Base-by-base conservation (phyloP, 139 green algal genomes). In the Zygnema cylindricum region DNA sequence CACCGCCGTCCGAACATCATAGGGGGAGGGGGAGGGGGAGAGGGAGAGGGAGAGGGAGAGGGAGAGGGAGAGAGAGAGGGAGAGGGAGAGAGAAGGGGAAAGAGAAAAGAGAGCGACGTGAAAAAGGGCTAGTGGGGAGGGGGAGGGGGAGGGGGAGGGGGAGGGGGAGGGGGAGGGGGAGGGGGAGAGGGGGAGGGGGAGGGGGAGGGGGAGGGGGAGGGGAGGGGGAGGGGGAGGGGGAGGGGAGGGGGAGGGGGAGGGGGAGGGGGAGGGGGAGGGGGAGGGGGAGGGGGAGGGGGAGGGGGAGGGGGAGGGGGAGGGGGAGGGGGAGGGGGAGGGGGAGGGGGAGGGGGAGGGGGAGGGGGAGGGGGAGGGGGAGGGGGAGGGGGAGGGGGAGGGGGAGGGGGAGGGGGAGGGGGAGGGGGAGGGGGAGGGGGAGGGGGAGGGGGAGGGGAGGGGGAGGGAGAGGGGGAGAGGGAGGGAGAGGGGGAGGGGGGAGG, bases 21-120 rank as follows among this genome's bases (percentile, higher is more conserved):
- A 0, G 76, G 63, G 76, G 76, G 32, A 77, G 78, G 39, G 16
- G 30, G 78, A 86, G 78, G 2, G 42, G 36, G 78, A 77, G 39
- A 63, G 42, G 22, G 76, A 30, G 1, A 40, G 25, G 1, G 30
- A 78, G 76, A 22, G 76, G 76, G 32, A 25, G 22, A 3, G 25
- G 7, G 76, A 41, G 75, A 77, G 1, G 25, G 30, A 1, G 16
- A 30, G 76, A 16, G 32, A 73, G 1, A 30, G 16, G 76, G 2
- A 11, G 30, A 21, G 11, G n/a, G 76, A n/a, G 32, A 43, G 32
- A 75, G 7, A 43, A n/a, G n/a, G 7, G n/a, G 38, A 43, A 0
- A 3, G 25, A 78, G 22, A 7, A 40, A n/a, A 35, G 21, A 35
- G 32, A 40, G 38, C 7, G 38, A 77, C 21, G 1, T 2, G 35